Evolutionary conservation across 164 flowering plant species (phyloP), one percentile per base, ranked within the genome.

Genomic region (Kalanchoe fedtschenkoi): DNA sequence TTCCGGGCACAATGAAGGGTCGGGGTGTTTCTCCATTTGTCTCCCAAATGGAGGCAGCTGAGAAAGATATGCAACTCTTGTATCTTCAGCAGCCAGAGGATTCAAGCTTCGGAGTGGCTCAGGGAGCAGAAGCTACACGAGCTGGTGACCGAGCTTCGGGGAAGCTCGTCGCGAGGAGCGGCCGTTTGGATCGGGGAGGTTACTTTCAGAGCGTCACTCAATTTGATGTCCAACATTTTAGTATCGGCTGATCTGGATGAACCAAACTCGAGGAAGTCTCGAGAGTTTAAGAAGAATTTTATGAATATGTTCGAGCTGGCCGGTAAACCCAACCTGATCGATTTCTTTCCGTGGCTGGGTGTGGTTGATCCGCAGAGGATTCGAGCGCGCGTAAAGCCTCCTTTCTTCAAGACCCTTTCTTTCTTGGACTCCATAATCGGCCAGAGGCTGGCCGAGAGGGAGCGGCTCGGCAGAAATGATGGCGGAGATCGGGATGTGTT

Each of bases 281-380:
- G 67, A 59, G 69, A 73, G 35, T 8, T 60, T 2, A 67, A 68
- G 39, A 32, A 73, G 65, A 13, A 15, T 15, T 37, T 37, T 4
- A 2, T 15, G 11, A 9, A 39, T 17, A 17, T 68, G 7, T 67
- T 69, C 73, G 74, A 69, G 22, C 77, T 66, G 34, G 30, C 15
- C 0, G 81, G 75, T 6, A 70, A 59, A 32, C 76, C 72, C 1
- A 80, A 80, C 47, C 21, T 75, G 66, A 65, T 65, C 0, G 83
- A 80, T 41, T 75, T 41, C 66, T 75, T 78, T 16, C 75, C 81
- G 0, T 2, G 73, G 10, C 66, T 75, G 0, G 58, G 57, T 26
- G 55, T 15, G 57, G 13, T 78, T 38, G 79, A 73, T 41, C 70
- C 64, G 1, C 74, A 71, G 24, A 72, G 79, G 0, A 68, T 68